Evolutionary conservation across 805 yeast genomes (phyloP).

Genomic region (Kuraishia cidri): DNA sequence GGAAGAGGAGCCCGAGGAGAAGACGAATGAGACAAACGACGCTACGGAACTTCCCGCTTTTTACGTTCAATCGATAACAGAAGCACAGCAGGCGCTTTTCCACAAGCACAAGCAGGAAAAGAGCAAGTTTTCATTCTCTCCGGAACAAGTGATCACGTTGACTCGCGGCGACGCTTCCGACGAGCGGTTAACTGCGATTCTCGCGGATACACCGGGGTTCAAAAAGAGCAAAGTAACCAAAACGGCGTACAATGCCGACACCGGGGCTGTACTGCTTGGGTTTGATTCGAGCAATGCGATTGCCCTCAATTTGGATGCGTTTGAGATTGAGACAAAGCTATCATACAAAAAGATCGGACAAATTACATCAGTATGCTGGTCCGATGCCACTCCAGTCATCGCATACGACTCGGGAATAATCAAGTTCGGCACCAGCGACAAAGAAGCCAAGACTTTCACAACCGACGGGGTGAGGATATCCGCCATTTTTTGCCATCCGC

Average conservation of each 20-base stretch:
- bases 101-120: constrained; percentile 11
- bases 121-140: constrained; percentile 6
- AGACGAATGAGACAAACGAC: too few species aligned
- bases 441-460: too few species aligned
- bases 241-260: neutral
- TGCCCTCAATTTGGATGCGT: neutral
- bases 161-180: neutral
- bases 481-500: constrained; percentile 2
- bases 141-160: constrained; percentile 3
- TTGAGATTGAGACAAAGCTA: neutral
- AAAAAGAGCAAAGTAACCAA: neutral
- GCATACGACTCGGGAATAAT: too few species aligned
- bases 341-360: neutral
- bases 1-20: too few species aligned
- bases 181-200: neutral
- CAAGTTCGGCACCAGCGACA: too few species aligned
- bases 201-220: neutral
- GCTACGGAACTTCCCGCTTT: constrained; percentile 6
- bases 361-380: neutral
- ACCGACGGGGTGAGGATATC: too few species aligned
- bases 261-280: neutral
- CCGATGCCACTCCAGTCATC: too few species aligned
- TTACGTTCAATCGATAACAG: constrained; percentile 3
- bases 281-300: neutral
- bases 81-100: constrained; percentile 11